Evolutionary conservation across 306 rosid species (phyloP).

Genomic region (Sophora flavescens): DNA sequence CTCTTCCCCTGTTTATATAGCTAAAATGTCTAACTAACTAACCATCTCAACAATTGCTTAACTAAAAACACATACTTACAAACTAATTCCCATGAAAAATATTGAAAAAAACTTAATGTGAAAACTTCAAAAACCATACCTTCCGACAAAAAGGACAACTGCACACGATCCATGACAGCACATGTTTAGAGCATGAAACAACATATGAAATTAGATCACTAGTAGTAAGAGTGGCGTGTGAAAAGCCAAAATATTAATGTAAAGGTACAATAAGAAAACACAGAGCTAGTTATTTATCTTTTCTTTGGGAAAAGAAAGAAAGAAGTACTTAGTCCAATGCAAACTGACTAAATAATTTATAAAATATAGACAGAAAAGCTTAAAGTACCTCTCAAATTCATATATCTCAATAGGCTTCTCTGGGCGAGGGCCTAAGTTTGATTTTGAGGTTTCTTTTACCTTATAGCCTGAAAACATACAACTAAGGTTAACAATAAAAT

Average conservation of each 20-base stretch:
- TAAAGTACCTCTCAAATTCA: constrained; percentile 87
- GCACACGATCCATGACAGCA: constrained; percentile 48
- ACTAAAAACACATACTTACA: neutral
- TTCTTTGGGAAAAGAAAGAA: constrained; percentile 9
- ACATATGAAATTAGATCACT: constrained; percentile 53
- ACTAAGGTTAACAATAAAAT: constrained; percentile 33
- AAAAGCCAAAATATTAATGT: constrained; percentile 1
- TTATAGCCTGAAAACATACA: constrained; percentile 63
- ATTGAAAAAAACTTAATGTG: neutral
- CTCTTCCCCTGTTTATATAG: no score
- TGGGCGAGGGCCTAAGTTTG: constrained; percentile 87
- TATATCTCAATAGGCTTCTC: constrained; percentile 93
- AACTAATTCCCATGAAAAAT: neutral
- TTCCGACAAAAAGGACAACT: constrained; percentile 99
- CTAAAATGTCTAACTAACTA: no score
- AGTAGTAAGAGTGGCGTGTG: constrained; percentile 17
- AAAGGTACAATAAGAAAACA: constrained; percentile 10
- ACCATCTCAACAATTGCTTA: no score
- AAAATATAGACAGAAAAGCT: constrained; percentile 29
- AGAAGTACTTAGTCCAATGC: constrained; percentile 3
- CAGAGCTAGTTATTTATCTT: constrained; percentile 7
- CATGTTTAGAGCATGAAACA: constrained; percentile 39
- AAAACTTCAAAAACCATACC: constrained; percentile 59
- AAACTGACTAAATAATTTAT: constrained; percentile 2
- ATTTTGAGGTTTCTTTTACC: constrained; percentile 82